A percentile compares a stretch with the other conserved stretches of the same genome.
phyloP scores from a whole-genome alignment of 345 rosid genomes.

The Xanthoceras sorbifolium region DNA sequence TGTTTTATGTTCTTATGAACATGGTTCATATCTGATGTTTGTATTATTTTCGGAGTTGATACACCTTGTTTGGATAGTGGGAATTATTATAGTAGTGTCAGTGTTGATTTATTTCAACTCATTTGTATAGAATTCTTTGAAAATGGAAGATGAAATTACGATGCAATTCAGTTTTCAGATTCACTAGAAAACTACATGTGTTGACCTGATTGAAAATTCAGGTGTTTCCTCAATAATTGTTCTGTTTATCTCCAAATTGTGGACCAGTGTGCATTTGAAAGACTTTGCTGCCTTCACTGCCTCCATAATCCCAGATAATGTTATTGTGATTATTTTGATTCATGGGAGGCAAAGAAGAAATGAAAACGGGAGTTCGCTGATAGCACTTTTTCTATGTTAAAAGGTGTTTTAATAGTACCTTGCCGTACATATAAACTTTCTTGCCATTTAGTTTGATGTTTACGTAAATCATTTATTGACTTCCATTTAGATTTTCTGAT shows the following conservation, averaged over 20 bases:
- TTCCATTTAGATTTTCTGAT: background rate
- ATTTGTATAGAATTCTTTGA: background rate
- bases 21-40: background rate
- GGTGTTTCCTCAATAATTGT: background rate
- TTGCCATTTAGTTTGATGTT: background rate
- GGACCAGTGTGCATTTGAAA: background rate
- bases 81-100: background rate
- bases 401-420: conserved; percentile 31
- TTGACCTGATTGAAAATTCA: background rate
- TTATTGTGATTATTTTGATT: conserved; percentile 37
- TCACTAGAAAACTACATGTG: background rate
- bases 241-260: background rate
- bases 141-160: background rate
- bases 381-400: conserved; percentile 11
- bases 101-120: background rate
- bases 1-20: background rate
- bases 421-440: background rate
- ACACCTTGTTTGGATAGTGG: background rate
- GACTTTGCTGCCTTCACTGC: conserved; percentile 18
- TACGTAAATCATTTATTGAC: background rate
- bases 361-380: conserved; percentile 31
- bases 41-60: background rate
- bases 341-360: conserved; percentile 34
- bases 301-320: conserved; percentile 36
- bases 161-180: background rate